These are phyloP conservation scores for Irpex sp. DNA, from an alignment of 1,284 basidiomycete genomes.

Conservation along the genomic window DNA sequence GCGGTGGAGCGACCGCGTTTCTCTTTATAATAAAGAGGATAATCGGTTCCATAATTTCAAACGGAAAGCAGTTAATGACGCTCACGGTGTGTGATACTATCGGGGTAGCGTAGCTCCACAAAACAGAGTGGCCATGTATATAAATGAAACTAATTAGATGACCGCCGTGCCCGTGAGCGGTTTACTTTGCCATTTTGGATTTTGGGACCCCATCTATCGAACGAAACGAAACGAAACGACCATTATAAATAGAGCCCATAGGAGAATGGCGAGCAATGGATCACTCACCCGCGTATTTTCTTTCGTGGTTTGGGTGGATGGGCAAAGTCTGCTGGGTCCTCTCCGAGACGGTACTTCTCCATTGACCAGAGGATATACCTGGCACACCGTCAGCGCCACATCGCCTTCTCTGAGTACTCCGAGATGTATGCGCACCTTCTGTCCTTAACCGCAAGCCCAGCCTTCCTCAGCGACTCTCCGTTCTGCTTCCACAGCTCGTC, in stretches of 20 bases:
- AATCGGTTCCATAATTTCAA: no score
- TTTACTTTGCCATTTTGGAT: slow-evolving; percentile 76
- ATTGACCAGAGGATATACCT: slow-evolving; percentile 83
- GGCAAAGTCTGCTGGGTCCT: slow-evolving; percentile 55
- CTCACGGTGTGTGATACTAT: no score
- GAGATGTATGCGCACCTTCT: slow-evolving; percentile 44
- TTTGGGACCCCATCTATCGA: slow-evolving; percentile 53
- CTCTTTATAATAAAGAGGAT: no score
- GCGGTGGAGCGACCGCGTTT: no score
- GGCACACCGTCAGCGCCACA: neutral
- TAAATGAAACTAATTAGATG: neutral
- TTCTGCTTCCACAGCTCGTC: slow-evolving; percentile 62
- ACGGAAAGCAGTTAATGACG: no score
- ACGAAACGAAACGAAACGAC: slow-evolving; percentile 9
- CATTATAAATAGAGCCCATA: neutral
- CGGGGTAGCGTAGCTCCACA: no score
- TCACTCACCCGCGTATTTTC: slow-evolving; percentile 69
- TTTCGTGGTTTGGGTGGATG: slow-evolving; percentile 66
- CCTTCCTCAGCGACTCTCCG: slow-evolving; percentile 56
- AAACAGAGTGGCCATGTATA: no score
- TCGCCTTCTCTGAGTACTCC: neutral
- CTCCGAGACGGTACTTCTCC: slow-evolving; percentile 68
- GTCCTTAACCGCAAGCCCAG: slow-evolving; percentile 63
- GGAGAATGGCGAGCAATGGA: slow-evolving; percentile 1
- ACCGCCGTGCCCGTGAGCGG: slow-evolving; percentile 51